Evolutionary conservation across 164 flowering plant species (phyloP).

Genomic region (Piper betle): DNA sequence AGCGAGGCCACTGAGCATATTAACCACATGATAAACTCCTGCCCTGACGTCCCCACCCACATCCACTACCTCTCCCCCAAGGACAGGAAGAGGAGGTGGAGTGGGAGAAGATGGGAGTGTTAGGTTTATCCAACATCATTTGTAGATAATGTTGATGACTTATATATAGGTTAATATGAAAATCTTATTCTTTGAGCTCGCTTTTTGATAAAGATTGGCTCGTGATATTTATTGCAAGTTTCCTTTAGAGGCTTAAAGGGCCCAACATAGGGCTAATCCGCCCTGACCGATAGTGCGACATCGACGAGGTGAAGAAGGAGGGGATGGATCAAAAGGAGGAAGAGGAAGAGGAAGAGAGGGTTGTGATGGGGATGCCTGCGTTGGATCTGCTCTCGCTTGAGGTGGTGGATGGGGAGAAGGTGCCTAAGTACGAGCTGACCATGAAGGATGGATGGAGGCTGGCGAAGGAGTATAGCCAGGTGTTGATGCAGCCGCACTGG

Average conservation of each 20-base stretch:
- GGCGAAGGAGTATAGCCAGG: constrained; percentile 80
- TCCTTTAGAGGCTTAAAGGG: no score
- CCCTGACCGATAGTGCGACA: constrained; percentile 48
- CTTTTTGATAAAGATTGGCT: no score
- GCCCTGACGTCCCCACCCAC: no score
- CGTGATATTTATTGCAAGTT: no score
- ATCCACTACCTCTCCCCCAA: no score
- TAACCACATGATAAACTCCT: no score
- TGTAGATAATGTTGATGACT: no score
- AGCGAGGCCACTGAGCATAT: constrained; percentile 10
- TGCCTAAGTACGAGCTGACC: constrained; percentile 73
- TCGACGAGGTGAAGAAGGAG: constrained; percentile 34
- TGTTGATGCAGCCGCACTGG: constrained; percentile 52
- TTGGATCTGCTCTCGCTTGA: constrained; percentile 69
- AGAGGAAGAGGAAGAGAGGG: constrained; percentile 16
- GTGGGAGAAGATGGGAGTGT: no score
- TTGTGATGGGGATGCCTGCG: constrained; percentile 73
- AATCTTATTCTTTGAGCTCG: no score
- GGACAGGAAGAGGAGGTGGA: no score
- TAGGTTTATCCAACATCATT: no score
- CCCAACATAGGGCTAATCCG: constrained; percentile 74
- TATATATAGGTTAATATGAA: no score
- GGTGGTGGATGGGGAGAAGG: constrained; percentile 49
- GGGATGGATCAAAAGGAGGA: constrained; percentile 8
- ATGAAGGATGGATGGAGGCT: constrained; percentile 78